phyloP scores from a whole-genome alignment of 352 stramenopile genomes.

The Globisporangium alternatum region DNA sequence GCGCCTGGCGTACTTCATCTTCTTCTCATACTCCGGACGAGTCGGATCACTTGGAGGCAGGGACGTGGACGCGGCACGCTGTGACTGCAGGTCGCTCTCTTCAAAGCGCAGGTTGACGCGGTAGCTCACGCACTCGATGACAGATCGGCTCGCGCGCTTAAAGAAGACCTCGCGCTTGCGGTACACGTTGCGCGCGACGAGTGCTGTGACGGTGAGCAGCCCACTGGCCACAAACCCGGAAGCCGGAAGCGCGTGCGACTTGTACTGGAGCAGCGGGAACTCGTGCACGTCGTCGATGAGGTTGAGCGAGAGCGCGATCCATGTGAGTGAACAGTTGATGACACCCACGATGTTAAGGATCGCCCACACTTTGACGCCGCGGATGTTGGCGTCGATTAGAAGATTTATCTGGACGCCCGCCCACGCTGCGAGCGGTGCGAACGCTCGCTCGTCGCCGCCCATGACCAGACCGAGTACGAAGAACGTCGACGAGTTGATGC shows the following conservation, averaged over 20 bases:
- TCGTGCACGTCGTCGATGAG: neutral
- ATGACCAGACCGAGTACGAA: neutral
- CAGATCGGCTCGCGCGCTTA: neutral
- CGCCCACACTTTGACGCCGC: neutral
- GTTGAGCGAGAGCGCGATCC: neutral
- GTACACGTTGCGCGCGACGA: conserved; percentile 14
- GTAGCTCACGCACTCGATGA: conserved; percentile 13
- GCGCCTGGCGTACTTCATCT: conserved; percentile 7
- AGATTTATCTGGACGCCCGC: conserved; percentile 9
- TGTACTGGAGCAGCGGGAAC: neutral
- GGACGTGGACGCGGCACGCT: neutral
- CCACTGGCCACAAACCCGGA: conserved; percentile 7
- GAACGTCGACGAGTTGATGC: conserved; percentile 2
- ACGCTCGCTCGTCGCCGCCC: neutral
- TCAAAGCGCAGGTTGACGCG: conserved; percentile 1
- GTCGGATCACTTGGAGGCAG: neutral
- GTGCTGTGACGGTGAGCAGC: conserved; percentile 6
- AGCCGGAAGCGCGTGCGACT: neutral
- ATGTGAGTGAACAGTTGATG: neutral
- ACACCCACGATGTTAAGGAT: neutral
- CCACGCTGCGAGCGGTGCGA: neutral
- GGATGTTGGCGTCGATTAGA: conserved; percentile 11
- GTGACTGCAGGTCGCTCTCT: neutral
- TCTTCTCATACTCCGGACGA: conserved; percentile 1
- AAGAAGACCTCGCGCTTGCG: conserved; percentile 3